Conservation (phyloP, 2,329 filamentous ascomycete species). For the Paraconiothyrium sp. region DNA sequence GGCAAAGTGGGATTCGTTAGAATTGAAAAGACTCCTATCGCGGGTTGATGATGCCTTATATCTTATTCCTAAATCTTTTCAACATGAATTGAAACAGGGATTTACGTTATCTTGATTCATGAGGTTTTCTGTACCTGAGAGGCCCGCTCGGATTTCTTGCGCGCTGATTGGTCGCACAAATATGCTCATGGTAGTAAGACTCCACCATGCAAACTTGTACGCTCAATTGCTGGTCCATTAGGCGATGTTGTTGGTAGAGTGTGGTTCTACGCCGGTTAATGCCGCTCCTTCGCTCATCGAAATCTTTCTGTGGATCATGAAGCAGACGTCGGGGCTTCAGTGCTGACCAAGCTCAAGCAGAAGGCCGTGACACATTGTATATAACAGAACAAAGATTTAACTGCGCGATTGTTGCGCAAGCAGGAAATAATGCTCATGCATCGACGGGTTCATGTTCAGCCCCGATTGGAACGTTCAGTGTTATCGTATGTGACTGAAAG, state of each 20-base stretch:
- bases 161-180: background rate
- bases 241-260: no score
- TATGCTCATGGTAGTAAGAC: background rate
- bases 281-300: no score
- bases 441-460: no score
- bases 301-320: background rate
- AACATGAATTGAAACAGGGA: background rate
- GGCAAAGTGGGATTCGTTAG: background rate
- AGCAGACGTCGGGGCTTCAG: no score
- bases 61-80: background rate
- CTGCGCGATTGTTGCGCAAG: no score
- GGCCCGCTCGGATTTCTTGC: constrained; percentile 1
- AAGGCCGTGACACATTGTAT: no score
- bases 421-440: no score
- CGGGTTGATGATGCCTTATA: background rate
- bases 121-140: background rate
- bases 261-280: background rate
- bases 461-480: no score
- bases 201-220: background rate
- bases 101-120: background rate
- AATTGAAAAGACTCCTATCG: background rate
- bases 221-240: background rate
- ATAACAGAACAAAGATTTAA: no score
- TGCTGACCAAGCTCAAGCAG: no score
- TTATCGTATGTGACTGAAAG: no score